A percentile compares a stretch with the other conserved stretches of the same genome.
These are phyloP conservation scores for Eruca vesicaria DNA, from an alignment of 441 rosid genomes.

Conservation along the genomic window DNA sequence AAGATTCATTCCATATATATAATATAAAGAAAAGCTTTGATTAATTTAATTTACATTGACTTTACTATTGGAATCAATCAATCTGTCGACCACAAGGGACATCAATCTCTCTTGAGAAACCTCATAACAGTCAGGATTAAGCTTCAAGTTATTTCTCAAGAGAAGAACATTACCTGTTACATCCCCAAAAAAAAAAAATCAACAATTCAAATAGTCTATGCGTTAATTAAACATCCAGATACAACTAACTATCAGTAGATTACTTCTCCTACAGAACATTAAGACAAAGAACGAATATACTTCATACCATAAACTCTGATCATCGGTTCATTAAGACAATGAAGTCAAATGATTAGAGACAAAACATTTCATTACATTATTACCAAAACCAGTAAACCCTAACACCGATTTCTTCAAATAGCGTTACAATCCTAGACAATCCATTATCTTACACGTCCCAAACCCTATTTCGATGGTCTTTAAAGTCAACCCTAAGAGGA, in stretches of 20 bases:
- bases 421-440: background rate
- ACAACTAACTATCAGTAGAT: background rate
- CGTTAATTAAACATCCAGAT: background rate
- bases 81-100: slow-evolving; percentile 77
- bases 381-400: slow-evolving; percentile 18
- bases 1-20: background rate
- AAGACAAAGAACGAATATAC: too few relatives aligned
- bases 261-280: background rate
- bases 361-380: background rate
- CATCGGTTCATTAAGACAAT: too few relatives aligned
- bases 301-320: too few relatives aligned
- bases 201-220: background rate
- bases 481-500: slow-evolving; percentile 24
- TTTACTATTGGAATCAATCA: slow-evolving; percentile 96
- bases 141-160: slow-evolving; percentile 76
- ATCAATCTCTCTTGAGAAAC: slow-evolving; percentile 93
- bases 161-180: slow-evolving; percentile 85
- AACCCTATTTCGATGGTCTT: background rate
- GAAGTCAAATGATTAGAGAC: background rate
- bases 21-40: background rate
- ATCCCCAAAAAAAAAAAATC: slow-evolving; percentile 22
- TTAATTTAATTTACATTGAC: slow-evolving; percentile 58
- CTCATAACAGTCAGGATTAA: slow-evolving; percentile 72
- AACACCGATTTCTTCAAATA: slow-evolving; percentile 25
- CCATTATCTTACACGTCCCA: background rate